Evolutionary conservation across 1,139 yeast species (phyloP), one percentile per base, ranked within the genome.

Genomic region (Arxiozyma bovina): DNA sequence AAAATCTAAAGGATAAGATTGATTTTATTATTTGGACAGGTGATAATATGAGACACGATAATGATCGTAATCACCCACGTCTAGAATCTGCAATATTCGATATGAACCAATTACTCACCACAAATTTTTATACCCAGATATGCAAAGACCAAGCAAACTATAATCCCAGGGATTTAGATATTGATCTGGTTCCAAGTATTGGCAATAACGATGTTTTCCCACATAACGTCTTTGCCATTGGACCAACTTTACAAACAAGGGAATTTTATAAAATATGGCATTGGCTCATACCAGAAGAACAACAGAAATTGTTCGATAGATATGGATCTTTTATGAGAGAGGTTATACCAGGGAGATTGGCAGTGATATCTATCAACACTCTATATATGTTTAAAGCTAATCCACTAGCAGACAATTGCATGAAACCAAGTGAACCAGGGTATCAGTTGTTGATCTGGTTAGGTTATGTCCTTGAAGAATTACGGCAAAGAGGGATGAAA

Each of bases 11-110:
- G 57, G 94, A 86, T 65, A 82, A 87, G 60, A 82, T 88, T 51
- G 96, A 88, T 68, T 88, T 88, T 67, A 83, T 88, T 38, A 78
- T 88, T 20, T 88, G 96, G 96, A 87, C 96, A 0, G 96, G 96
- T 41, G 96, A 88, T 70, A 88, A 87, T 63, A 81, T 87, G 48
- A 77, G 96, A 54, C 96, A 88, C 67, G 96, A 88, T 68, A 85
- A 85, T 63, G 96, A 88, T 70, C 74, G 94, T 65, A 67, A 70
- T 44, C 71, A 71, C 63, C 96, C 96, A 3, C 78, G 96, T 71
- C 81, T 87, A 1, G 93, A 86, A 63, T 65, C 68, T 57, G 80
- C 82, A 57, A 88, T 88, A 51, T 80, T 86, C 58, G 84, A 83
- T 20, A 77, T 83, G 80, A 88, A 88, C 65, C 76, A 78, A 59